A percentile compares a stretch with the other conserved stretches of the same genome.
Conservation (phyloP, 169 alveolate genomes). For the Amoebophrya sp. region DNA sequence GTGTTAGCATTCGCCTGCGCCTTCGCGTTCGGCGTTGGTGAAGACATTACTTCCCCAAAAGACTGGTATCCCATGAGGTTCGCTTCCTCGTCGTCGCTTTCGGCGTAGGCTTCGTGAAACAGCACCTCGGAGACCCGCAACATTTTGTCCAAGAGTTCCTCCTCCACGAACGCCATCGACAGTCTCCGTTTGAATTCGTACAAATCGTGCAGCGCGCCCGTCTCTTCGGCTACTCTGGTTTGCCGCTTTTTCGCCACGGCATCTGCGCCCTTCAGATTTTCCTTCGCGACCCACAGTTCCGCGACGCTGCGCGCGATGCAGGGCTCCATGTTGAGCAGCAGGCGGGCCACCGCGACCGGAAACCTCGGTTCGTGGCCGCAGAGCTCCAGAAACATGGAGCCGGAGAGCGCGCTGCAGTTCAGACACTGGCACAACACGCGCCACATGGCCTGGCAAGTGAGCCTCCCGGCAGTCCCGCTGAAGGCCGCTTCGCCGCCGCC, state of each 20-base stretch:
- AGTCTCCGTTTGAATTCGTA: not conserved
- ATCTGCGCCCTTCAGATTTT: not conserved
- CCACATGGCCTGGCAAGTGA: constrained; percentile 9
- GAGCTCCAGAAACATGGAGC: not conserved
- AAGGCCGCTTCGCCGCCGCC: no score
- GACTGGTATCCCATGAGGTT: not conserved
- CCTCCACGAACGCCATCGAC: not conserved
- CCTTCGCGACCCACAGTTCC: not conserved
- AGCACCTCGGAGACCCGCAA: not conserved
- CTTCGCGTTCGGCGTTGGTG: no score
- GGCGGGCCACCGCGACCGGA: not conserved
- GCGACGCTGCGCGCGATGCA: not conserved
- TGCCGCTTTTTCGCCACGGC: not conserved
- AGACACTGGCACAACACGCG: not conserved
- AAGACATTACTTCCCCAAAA: no score
- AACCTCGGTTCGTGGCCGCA: not conserved
- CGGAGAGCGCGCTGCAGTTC: not conserved
- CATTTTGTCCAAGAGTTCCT: not conserved
- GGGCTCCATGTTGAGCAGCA: not conserved
- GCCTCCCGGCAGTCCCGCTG: no score
- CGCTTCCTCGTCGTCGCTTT: not conserved
- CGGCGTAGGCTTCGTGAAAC: not conserved
- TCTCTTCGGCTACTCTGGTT: not conserved
- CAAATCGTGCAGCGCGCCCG: not conserved
- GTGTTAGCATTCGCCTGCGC: no score